Evolutionary conservation across 257 asterid genomes (phyloP).

Genomic region (Pogostemon cablin): DNA sequence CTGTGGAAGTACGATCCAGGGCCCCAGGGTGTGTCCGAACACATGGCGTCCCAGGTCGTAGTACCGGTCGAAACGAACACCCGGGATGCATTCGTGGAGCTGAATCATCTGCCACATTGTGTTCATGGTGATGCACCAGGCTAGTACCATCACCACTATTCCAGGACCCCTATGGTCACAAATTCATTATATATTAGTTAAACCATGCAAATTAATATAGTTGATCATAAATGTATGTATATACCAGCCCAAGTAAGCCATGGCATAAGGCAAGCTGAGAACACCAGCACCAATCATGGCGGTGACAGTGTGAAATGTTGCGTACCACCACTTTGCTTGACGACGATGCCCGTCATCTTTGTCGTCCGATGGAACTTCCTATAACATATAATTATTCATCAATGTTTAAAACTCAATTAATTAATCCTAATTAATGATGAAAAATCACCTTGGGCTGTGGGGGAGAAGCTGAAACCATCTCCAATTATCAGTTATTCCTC

Average conservation of each 20-base stretch:
- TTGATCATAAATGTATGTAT: neutral
- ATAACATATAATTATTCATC: neutral
- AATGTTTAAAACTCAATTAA: neutral
- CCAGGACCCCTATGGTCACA: slow-evolving; percentile 65
- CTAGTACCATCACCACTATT: slow-evolving; percentile 47
- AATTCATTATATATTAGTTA: too few relatives aligned
- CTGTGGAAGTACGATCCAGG: slow-evolving; percentile 77
- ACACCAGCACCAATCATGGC: slow-evolving; percentile 81
- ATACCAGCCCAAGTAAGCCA: slow-evolving; percentile 81
- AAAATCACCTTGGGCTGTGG: slow-evolving; percentile 48
- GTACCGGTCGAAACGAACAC: slow-evolving; percentile 66
- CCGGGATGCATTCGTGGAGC: slow-evolving; percentile 69
- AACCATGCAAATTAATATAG: too few relatives aligned
- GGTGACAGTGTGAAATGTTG: slow-evolving; percentile 64
- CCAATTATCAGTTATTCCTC: neutral
- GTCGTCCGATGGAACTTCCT: slow-evolving; percentile 54
- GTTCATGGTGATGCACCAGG: slow-evolving; percentile 64
- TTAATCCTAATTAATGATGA: neutral
- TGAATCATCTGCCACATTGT: slow-evolving; percentile 83
- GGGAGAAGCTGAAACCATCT: slow-evolving; percentile 58
- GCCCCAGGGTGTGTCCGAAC: slow-evolving; percentile 58
- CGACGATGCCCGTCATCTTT: slow-evolving; percentile 43
- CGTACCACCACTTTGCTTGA: slow-evolving; percentile 72
- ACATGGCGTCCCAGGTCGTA: slow-evolving; percentile 59
- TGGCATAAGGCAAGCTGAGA: slow-evolving; percentile 64